phyloP scores from a whole-genome alignment of 2,329 filamentous ascomycete species.

The Leptographium galeiforme region DNA sequence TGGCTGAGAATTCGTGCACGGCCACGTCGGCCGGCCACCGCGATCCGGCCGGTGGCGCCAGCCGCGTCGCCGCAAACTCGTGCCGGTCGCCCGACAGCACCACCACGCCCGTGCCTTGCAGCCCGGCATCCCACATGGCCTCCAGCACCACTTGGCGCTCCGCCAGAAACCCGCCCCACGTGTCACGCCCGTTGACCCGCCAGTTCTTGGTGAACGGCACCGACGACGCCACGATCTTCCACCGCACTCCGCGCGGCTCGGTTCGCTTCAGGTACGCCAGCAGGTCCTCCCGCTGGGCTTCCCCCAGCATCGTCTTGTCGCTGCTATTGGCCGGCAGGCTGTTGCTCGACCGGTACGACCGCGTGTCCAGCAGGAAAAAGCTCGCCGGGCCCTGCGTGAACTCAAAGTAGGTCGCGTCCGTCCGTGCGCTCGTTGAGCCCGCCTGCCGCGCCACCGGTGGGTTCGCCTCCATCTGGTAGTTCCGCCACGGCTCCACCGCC shows the following conservation, averaged over 20 bases:
- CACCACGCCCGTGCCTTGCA: constrained; percentile 60
- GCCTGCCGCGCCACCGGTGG: constrained; percentile 53
- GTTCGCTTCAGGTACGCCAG: constrained; percentile 61
- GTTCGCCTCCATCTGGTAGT: constrained; percentile 78
- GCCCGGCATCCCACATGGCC: constrained; percentile 81
- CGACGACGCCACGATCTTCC: constrained; percentile 85
- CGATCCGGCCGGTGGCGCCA: constrained; percentile 44
- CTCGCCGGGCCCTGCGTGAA: constrained; percentile 83
- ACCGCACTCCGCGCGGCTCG: constrained; percentile 65
- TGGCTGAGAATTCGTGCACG: constrained; percentile 85
- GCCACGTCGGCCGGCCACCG: constrained; percentile 50
- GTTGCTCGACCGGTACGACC: constrained; percentile 68
- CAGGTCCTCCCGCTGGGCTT: constrained; percentile 65
- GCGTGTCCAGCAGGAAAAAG: constrained; percentile 91
- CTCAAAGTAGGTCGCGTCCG: constrained; percentile 66
- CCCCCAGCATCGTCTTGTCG: constrained; percentile 78
- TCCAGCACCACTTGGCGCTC: constrained; percentile 72
- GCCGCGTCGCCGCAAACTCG: constrained; percentile 84
- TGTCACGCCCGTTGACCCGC: constrained; percentile 76
- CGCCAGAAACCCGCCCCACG: constrained; percentile 81
- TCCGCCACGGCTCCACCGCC: constrained; percentile 70
- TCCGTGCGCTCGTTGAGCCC: constrained; percentile 14
- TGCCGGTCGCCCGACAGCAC: constrained; percentile 88
- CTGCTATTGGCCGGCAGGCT: constrained; percentile 42
- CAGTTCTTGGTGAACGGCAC: constrained; percentile 98